Evolutionary conservation across 192 early-diverging fungal genomes (phyloP).

Genomic region (Funneliformis geosporum): DNA sequence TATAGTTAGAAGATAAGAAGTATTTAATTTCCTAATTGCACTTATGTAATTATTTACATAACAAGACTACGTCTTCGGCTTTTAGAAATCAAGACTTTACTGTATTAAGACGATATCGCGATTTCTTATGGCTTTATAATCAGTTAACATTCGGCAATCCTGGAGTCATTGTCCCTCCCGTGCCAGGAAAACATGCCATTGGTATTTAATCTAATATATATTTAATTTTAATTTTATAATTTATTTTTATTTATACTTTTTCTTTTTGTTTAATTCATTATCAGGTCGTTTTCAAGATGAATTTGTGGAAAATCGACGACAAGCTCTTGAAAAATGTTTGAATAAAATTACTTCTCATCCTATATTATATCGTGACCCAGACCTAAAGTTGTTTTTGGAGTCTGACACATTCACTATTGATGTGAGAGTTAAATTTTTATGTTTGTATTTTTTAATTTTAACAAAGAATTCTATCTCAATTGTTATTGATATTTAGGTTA

Average conservation of each 20-base stretch:
- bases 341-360: slow-evolving; percentile 79
- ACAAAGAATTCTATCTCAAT: not conserved
- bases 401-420: slow-evolving; percentile 81
- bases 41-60: not conserved
- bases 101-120: slow-evolving; percentile 86
- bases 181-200: slow-evolving; percentile 92
- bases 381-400: slow-evolving; percentile 85
- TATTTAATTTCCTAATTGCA: not conserved
- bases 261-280: not conserved
- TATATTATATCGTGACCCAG: slow-evolving; percentile 78
- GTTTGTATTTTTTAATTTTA: not conserved
- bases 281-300: slow-evolving; percentile 90
- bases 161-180: slow-evolving; percentile 88
- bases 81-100: slow-evolving; percentile 76
- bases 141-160: slow-evolving; percentile 78
- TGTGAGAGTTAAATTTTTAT: slow-evolving; percentile 35
- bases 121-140: slow-evolving; percentile 92
- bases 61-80: slow-evolving; percentile 72
- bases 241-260: not conserved
- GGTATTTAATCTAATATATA: slow-evolving; percentile 44
- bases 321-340: slow-evolving; percentile 82
- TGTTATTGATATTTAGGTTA: slow-evolving; percentile 43
- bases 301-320: slow-evolving; percentile 87
- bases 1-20: too few species aligned
- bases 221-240: not conserved